Conservation (phyloP, 2,329 filamentous ascomycete genomes). For the Paraphoma sp. region DNA sequence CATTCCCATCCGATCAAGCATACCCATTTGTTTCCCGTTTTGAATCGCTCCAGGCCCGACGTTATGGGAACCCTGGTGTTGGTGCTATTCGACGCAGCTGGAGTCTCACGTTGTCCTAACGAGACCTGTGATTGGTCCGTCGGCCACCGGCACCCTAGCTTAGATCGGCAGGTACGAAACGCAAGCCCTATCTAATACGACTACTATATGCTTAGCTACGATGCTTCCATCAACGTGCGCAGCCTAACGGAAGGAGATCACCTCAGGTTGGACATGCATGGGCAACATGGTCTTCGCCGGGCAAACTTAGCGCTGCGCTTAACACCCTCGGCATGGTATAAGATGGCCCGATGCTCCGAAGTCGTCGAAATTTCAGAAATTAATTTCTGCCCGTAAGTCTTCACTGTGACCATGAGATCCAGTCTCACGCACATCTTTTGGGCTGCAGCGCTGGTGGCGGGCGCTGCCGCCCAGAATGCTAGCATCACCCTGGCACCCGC, state of each 20-base stretch:
- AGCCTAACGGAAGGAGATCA: neutral
- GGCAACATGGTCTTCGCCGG: too few relatives aligned
- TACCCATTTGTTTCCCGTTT: neutral
- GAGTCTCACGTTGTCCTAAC: slow-evolving; percentile 26
- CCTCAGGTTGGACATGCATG: too few relatives aligned
- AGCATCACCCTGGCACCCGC: slow-evolving; percentile 29
- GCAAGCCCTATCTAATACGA: neutral
- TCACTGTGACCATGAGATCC: neutral
- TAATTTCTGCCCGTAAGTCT: neutral
- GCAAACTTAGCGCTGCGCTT: too few relatives aligned
- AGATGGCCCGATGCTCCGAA: neutral
- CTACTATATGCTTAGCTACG: neutral
- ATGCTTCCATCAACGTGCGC: slow-evolving; percentile 3
- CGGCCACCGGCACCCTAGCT: slow-evolving; percentile 6
- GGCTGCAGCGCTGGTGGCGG: neutral
- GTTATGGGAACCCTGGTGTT: neutral
- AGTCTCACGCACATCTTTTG: neutral
- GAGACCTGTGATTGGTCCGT: slow-evolving; percentile 17
- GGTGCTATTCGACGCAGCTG: neutral
- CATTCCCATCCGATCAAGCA: neutral
- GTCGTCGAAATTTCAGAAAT: neutral
- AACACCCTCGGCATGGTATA: neutral
- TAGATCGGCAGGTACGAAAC: slow-evolving; percentile 17
- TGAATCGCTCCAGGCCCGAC: neutral
- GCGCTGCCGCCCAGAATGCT: slow-evolving; percentile 4